Conservation (phyloP, 805 yeast genomes). For the Metschnikowia borealis region DNA sequence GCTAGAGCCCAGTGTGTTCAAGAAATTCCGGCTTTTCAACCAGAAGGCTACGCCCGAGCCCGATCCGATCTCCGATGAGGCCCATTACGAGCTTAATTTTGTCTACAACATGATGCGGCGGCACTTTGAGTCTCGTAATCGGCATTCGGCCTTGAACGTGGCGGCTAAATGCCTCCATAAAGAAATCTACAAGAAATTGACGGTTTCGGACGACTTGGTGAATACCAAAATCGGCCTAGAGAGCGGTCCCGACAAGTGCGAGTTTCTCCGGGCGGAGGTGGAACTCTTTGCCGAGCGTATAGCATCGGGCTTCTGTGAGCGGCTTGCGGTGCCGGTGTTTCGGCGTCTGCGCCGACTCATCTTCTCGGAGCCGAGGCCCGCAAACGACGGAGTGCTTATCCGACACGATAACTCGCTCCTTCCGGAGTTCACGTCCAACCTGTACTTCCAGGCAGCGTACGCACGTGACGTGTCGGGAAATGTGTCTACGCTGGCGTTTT, state of each 20-base stretch:
- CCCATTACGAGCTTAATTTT: conserved; percentile 30
- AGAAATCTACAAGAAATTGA: background rate
- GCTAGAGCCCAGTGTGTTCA: conserved; percentile 15
- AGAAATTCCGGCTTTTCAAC: conserved; percentile 24
- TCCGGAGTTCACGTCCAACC: conserved; percentile 32
- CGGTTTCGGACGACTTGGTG: conserved; percentile 4
- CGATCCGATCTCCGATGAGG: conserved; percentile 19
- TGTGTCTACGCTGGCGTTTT: conserved; percentile 30
- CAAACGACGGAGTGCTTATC: conserved; percentile 26
- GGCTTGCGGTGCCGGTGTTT: conserved; percentile 18
- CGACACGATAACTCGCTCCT: conserved; percentile 33
- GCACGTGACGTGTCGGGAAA: conserved; percentile 34
- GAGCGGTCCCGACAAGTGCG: conserved; percentile 2
- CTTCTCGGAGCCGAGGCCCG: conserved; percentile 1
- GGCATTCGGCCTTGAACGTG: conserved; percentile 24
- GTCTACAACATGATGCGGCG: conserved; percentile 29
- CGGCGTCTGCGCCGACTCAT: conserved; percentile 14
- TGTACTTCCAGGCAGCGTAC: conserved; percentile 35
- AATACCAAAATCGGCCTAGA: conserved; percentile 3
- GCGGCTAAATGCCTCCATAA: conserved; percentile 5
- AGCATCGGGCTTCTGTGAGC: conserved; percentile 21
- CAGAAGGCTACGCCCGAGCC: conserved; percentile 15
- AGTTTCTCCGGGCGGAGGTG: conserved; percentile 26
- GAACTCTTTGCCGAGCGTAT: conserved; percentile 24
- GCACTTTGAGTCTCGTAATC: conserved; percentile 30